Base-by-base conservation (phyloP, 495 filamentous ascomycete species). In the Parmelia sp. region DNA sequence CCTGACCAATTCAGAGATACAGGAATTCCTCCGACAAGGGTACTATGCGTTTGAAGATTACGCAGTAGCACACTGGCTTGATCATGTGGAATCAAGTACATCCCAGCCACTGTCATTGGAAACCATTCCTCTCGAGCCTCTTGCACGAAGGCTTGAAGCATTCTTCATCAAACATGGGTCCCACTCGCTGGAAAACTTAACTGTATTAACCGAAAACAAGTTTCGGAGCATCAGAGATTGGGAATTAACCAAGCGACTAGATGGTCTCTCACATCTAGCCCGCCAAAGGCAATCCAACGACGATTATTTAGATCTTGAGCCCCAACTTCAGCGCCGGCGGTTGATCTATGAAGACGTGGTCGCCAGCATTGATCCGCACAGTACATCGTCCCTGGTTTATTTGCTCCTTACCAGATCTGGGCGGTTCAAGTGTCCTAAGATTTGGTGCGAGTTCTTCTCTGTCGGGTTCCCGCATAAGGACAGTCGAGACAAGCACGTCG, bases 11-110 rank as follows among this genome's bases (percentile, higher is more conserved):
- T 4, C 9, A 49, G 60, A 49, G 8, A 37, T 62, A 2, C 25
- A 15, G 21, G 14, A 51, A 6, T 35, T 23, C 19, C n/a, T 35
- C 12, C 25, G 17, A 33, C 4, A 29, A 23, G 44, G 44, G 21
- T 62, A 62, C 27, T 62, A 62, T 55, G 17, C 40, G 6, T 49
- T 62, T 6, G 42, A 49, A 49, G 60, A 62, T 15, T 62, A 62
- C 36, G 60, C 42, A n/a, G 27, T 49, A n/a, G 35, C 25, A 33
- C 42, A 62, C 29, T 62, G 60, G 60, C 12, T 49, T 53, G 60
- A 62, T 17, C 60, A 62, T 55, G 4, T 62, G 37, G 29, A n/a
- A 0, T 47, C 39, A 9, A 25, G 45, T 49, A 49, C 45, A 11
- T 10, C 45, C 23, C 4, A 49, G 5, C 8, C 8, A 27, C 11